phyloP scores from a whole-genome alignment of 805 yeast species.

The Lipomyces spencermartinsiae region DNA sequence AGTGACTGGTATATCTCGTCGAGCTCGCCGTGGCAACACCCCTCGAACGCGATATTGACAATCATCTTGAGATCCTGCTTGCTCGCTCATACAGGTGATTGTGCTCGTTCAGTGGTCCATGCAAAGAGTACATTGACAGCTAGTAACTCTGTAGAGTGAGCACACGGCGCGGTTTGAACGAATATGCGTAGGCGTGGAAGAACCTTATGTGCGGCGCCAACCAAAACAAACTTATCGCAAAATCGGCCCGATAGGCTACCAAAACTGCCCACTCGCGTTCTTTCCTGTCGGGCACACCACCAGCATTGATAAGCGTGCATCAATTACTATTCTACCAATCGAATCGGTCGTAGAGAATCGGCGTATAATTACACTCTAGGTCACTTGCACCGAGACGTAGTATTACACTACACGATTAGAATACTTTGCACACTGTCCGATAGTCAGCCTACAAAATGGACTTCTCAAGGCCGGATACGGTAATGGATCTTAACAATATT shows the following conservation, averaged over 20 bases:
- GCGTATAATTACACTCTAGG: not conserved
- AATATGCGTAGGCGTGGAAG: too few species aligned
- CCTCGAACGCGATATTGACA: conserved; percentile 71
- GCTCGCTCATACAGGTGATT: not conserved
- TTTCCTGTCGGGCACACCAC: too few species aligned
- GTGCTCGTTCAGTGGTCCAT: not conserved
- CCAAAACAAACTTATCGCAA: too few species aligned
- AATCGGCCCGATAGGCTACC: too few species aligned
- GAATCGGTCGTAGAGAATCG: not conserved
- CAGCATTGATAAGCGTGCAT: too few species aligned
- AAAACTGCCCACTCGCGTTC: too few species aligned
- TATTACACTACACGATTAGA: not conserved
- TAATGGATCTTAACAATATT: conserved; percentile 74
- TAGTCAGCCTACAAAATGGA: conserved; percentile 21
- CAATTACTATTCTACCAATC: not conserved
- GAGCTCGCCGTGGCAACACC: conserved; percentile 89
- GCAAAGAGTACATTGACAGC: not conserved
- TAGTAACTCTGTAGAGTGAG: not conserved
- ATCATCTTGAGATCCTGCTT: not conserved
- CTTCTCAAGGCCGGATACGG: conserved; percentile 34
- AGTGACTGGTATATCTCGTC: conserved; percentile 59
- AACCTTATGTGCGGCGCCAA: too few species aligned
- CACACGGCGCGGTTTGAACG: too few species aligned
- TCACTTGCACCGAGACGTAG: not conserved
- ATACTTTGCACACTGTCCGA: not conserved